Evolutionary conservation across 2,329 filamentous ascomycete genomes (phyloP).

Genomic region (Hypoxylon rubiginosum): DNA sequence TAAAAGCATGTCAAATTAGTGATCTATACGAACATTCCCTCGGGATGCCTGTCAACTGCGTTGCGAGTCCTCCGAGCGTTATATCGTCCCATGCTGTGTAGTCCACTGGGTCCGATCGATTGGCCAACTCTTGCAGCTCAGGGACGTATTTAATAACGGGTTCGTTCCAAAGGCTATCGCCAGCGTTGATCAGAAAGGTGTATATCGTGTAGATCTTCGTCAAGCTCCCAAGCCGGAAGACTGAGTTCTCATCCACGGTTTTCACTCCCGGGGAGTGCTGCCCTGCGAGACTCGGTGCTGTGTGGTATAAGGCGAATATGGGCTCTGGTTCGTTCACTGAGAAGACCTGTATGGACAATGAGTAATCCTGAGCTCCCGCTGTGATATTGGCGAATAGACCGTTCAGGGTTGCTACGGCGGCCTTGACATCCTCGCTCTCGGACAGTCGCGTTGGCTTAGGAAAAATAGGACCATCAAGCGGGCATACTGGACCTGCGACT

Average conservation of each 20-base stretch:
- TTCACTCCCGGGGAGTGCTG: constrained; percentile 51
- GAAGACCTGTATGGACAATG: constrained; percentile 57
- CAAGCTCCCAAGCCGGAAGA: constrained; percentile 59
- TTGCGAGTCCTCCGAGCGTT: constrained; percentile 50
- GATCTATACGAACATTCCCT: constrained; percentile 43
- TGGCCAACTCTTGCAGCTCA: constrained; percentile 45
- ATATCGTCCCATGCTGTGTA: constrained; percentile 51
- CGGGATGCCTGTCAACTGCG: constrained; percentile 47
- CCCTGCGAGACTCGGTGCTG: constrained; percentile 48
- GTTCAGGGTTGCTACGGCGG: constrained; percentile 44
- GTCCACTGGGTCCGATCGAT: constrained; percentile 43
- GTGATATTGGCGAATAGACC: constrained; percentile 43
- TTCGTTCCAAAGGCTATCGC: constrained; percentile 49
- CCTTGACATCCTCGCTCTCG: constrained; percentile 40
- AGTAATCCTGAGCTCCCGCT: constrained; percentile 47
- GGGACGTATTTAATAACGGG: constrained; percentile 50
- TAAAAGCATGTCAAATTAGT: not conserved
- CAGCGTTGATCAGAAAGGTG: constrained; percentile 50
- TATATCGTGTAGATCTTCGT: constrained; percentile 60
- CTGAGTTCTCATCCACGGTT: constrained; percentile 55
- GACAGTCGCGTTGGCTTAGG: constrained; percentile 46
- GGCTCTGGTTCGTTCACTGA: constrained; percentile 51
- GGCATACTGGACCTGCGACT: constrained; percentile 43
- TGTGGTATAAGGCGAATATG: constrained; percentile 54
- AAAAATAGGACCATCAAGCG: constrained; percentile 48